Base-by-base conservation (phyloP, 2,329 filamentous ascomycete genomes). In the Xylariaceae sp. region DNA sequence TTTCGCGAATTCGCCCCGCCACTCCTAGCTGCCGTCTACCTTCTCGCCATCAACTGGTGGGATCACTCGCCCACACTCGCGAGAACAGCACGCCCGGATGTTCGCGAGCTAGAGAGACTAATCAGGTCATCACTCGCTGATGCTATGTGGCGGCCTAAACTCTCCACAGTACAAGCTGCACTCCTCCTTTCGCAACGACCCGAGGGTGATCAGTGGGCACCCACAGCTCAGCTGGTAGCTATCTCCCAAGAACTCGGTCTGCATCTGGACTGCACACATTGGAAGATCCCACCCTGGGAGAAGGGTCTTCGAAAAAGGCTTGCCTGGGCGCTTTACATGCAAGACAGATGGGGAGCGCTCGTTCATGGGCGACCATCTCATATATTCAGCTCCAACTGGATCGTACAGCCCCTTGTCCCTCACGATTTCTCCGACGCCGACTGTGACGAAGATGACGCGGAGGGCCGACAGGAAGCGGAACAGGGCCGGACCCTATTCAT, bases 291-390 rank as follows among this genome's bases (percentile, higher is more conserved):
- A 34, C 81, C 82, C 0, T 96, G 92, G 91, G 92, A 96, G 73
- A 88, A 89, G 67, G 89, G 90, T 0, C 74, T 96, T 60, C 82
- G 92, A 62, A 94, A 93, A 72, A 84, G 92, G 53, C 82, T 96
- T 48, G 91, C 90, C 0, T 96, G 92, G 92, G 92, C 90, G 1
- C 75, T 96, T 54, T 96, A 94, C 72, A 93, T 95, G 88, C 91
- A 96, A 75, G 92, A 97, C 74, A 95, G 90, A 73, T 92, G 88
- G 88, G 87, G 85, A 49, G 86, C 88, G 2, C 75, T 92, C 34
- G 84, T 89, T 39, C 86, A 90, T 68, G 88, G 88, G 64, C 83
- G 88, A 13, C 88, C 88, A 2, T 89, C 88, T 2, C 88, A 90
- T 63, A 76, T 78, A 52, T 77, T 77, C 63, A 69, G 71, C 52